phyloP scores from a whole-genome alignment of 164 flowering plant genomes.

The grape (Vitis vinifera) region ASM3070453v1 NC_081811.1:5227501-5228000 shows the following conservation, averaged over 20 bases:
- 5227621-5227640: conserved; percentile 30
- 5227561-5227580: conserved; percentile 25
- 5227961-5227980: background rate
- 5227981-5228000: too few relatives aligned
- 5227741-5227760: conserved; percentile 37
- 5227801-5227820: conserved; percentile 29
- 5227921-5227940: conserved; percentile 23
- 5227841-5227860: background rate
- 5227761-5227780: conserved; percentile 8
- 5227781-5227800: conserved; percentile 4
- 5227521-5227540: too few relatives aligned
- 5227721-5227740: conserved; percentile 46
- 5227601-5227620: conserved; percentile 23
- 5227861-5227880: conserved; percentile 15
- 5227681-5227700: conserved; percentile 36
- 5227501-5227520: too few relatives aligned
- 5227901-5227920: conserved; percentile 22
- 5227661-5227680: conserved; percentile 30
- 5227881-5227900: conserved; percentile 17
- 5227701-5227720: conserved; percentile 43
- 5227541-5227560: too few relatives aligned
- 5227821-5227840: conserved; percentile 23
- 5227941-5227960: conserved; percentile 31
- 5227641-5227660: conserved; percentile 37
- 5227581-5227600: conserved; percentile 25